These are phyloP conservation scores for Bromus sterilis DNA, from an alignment of 176 grass and related monocot genomes.

Conservation along the genomic window DNA sequence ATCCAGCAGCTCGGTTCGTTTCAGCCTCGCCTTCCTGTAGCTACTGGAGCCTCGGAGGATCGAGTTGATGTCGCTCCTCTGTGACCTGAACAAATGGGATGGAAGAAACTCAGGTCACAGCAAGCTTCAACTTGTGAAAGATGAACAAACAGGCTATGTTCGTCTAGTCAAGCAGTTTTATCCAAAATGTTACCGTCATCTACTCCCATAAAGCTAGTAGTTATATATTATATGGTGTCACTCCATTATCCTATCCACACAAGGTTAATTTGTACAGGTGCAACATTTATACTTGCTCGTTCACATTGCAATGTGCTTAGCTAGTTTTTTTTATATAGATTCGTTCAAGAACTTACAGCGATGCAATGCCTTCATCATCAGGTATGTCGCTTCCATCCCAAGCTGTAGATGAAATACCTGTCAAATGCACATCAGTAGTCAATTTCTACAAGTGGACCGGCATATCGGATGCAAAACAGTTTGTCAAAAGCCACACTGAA, in stretches of 20 bases:
- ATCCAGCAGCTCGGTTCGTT: conserved; percentile 39
- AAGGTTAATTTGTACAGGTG: no score
- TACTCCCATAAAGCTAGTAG: no score
- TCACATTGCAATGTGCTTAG: neutral
- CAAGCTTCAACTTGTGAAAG: neutral
- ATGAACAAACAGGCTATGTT: neutral
- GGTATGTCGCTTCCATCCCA: conserved; percentile 13
- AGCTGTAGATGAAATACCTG: conserved; percentile 36
- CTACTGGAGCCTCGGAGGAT: conserved; percentile 66
- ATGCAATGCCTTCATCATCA: conserved; percentile 28
- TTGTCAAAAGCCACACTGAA: neutral
- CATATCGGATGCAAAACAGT: neutral
- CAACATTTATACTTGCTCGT: no score
- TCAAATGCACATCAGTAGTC: neutral
- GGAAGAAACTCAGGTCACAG: neutral
- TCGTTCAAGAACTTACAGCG: conserved; percentile 42
- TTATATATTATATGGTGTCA: neutral
- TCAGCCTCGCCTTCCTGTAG: conserved; percentile 71
- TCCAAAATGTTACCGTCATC: neutral
- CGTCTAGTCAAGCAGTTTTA: neutral
- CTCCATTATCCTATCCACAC: neutral
- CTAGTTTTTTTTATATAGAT: neutral
- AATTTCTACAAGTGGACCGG: neutral
- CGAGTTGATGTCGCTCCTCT: conserved; percentile 35
- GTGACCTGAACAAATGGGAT: conserved; percentile 49